phyloP scores from a whole-genome alignment of 1,284 basidiomycete genomes.

The Trichosporon asahii region DNA sequence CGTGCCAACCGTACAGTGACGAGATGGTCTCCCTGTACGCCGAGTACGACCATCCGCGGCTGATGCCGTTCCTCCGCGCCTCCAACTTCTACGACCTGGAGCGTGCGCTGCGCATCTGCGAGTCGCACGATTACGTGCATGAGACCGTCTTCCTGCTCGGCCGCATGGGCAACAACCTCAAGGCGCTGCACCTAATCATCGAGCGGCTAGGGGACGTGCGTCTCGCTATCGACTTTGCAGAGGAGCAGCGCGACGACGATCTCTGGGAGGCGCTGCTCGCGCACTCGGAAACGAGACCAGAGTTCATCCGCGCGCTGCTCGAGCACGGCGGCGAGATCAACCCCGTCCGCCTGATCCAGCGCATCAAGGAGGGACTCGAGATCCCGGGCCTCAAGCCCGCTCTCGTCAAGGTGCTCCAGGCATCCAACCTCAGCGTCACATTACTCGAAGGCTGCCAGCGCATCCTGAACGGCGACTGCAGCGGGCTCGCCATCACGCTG shows the following conservation, averaged over 20 bases:
- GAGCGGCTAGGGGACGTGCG: constrained; percentile 90
- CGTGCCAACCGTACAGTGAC: constrained; percentile 78
- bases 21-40: constrained; percentile 88
- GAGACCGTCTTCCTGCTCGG: constrained; percentile 99
- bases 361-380: constrained; percentile 92
- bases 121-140: constrained; percentile 76
- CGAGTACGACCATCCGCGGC: constrained; percentile 69
- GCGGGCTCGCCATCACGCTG: constrained; percentile 65
- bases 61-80: constrained; percentile 88
- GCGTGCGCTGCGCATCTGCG: constrained; percentile 77
- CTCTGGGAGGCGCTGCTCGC: constrained; percentile 94
- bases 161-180: constrained; percentile 94
- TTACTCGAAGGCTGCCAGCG: constrained; percentile 84
- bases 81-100: constrained; percentile 92
- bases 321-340: constrained; percentile 98
- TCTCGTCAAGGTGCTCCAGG: constrained; percentile 92
- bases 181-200: constrained; percentile 90
- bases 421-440: constrained; percentile 84
- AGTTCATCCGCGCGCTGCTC: constrained; percentile 88
- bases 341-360: constrained; percentile 85
- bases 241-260: constrained; percentile 94
- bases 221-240: constrained; percentile 94
- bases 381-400: constrained; percentile 92
- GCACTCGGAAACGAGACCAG: constrained; percentile 94
- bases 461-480: constrained; percentile 77